Evolutionary conservation across 768 basidiomycete genomes (phyloP).

Genomic region (Dioszegia hungarica): DNA sequence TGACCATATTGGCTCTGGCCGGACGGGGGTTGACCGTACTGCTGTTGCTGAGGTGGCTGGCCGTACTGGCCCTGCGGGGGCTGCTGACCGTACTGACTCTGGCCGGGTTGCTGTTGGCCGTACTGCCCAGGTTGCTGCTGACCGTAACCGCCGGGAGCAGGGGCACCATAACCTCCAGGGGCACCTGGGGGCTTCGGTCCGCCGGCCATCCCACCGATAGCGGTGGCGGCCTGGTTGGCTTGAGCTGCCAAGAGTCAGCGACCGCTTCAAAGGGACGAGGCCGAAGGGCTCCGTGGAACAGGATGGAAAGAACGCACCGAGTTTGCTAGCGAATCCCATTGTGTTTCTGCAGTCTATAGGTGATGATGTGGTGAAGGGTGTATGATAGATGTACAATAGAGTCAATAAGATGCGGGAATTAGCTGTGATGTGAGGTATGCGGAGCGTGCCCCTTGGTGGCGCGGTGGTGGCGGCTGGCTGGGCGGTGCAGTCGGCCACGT

Average conservation of each 20-base stretch:
- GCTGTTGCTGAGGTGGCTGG: conserved; percentile 5
- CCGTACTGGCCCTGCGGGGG: conserved; percentile 9
- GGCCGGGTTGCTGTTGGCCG: conserved; percentile 10
- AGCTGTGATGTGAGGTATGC: background rate
- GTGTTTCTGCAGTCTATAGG: background rate
- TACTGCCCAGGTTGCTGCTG: conserved; percentile 12
- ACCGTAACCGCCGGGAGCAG: conserved; percentile 4
- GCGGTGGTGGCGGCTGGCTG: too few species aligned
- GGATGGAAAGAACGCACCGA: background rate
- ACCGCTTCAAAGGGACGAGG: background rate
- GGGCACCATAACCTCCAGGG: background rate
- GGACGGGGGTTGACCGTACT: background rate
- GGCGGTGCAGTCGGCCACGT: too few species aligned
- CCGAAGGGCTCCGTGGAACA: background rate
- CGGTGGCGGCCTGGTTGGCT: conserved; percentile 15
- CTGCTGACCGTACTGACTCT: background rate
- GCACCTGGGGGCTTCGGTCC: conserved; percentile 22
- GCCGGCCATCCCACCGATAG: conserved; percentile 10
- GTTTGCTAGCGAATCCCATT: conserved; percentile 10
- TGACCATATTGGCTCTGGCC: conserved; percentile 3
- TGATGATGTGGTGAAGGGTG: background rate
- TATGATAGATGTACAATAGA: background rate
- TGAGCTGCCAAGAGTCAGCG: conserved; percentile 7
- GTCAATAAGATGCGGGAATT: too few species aligned
- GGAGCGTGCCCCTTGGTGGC: too few species aligned